phyloP scores from a whole-genome alignment of 2,329 filamentous ascomycete genomes.

The Colletotrichum costaricense region DNA sequence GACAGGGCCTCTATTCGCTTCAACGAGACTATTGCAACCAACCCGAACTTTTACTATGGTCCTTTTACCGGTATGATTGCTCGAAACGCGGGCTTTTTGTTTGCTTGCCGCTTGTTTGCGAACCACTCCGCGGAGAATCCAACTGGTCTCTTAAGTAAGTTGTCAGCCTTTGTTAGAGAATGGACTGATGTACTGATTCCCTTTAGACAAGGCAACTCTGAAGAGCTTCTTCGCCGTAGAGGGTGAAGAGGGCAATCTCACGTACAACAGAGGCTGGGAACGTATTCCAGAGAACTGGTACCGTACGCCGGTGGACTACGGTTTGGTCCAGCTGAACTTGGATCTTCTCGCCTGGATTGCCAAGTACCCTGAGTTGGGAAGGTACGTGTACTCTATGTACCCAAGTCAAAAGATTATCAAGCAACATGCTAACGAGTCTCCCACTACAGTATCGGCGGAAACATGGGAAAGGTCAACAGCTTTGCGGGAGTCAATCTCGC shows the following conservation, averaged over 20 bases:
- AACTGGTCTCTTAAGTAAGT: slow-evolving; percentile 37
- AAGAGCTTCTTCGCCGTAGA: slow-evolving; percentile 60
- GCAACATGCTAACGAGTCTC: neutral
- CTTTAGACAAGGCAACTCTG: slow-evolving; percentile 48
- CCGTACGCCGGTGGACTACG: slow-evolving; percentile 54
- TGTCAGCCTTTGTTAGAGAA: too few species aligned
- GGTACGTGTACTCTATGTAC: neutral
- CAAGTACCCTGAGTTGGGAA: slow-evolving; percentile 53
- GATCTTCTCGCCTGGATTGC: slow-evolving; percentile 51
- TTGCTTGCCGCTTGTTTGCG: slow-evolving; percentile 53
- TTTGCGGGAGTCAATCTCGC: slow-evolving; percentile 58
- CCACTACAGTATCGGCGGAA: slow-evolving; percentile 58
- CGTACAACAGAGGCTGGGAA: slow-evolving; percentile 60
- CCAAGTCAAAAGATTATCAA: too few species aligned
- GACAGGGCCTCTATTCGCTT: slow-evolving; percentile 57
- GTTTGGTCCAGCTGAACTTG: slow-evolving; percentile 52
- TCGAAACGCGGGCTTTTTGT: slow-evolving; percentile 60
- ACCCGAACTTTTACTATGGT: slow-evolving; percentile 66
- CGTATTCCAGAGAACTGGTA: slow-evolving; percentile 66
- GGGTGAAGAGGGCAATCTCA: slow-evolving; percentile 50
- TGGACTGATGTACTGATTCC: neutral
- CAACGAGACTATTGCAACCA: slow-evolving; percentile 58
- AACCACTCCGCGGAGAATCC: slow-evolving; percentile 57
- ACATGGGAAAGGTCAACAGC: slow-evolving; percentile 60
- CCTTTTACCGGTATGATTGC: slow-evolving; percentile 62